phyloP scores from a whole-genome alignment of 495 filamentous ascomycete species.

The Cenococcum geophilum region DNA sequence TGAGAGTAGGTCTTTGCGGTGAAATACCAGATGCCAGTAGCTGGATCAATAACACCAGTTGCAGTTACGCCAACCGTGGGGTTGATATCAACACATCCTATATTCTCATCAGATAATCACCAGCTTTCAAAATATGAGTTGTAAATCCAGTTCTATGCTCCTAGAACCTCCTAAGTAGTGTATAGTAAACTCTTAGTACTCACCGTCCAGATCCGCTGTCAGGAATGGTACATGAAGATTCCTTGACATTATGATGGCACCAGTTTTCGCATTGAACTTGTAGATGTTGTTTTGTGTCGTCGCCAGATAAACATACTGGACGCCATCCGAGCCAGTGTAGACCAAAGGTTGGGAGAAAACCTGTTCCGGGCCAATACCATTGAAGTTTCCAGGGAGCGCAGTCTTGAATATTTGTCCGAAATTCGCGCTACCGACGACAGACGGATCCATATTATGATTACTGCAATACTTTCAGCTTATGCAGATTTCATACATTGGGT shows the following conservation, averaged over 20 bases:
- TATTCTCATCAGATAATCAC: neutral
- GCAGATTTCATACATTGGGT: neutral
- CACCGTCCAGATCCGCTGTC: constrained; percentile 36
- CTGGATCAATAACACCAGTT: constrained; percentile 46
- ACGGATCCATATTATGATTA: constrained; percentile 47
- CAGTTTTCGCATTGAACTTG: constrained; percentile 45
- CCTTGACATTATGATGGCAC: constrained; percentile 38
- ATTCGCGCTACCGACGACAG: constrained; percentile 37
- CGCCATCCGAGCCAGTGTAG: constrained; percentile 38
- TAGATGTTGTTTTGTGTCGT: constrained; percentile 46
- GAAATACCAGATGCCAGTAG: constrained; percentile 42
- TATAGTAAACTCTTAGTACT: neutral
- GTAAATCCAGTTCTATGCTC: too few species aligned
- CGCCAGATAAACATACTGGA: constrained; percentile 44
- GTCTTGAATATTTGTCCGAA: constrained; percentile 45
- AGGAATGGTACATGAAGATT: constrained; percentile 46
- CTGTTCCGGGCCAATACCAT: constrained; percentile 36
- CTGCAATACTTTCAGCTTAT: constrained; percentile 18
- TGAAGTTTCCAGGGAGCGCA: constrained; percentile 38
- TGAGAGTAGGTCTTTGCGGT: constrained; percentile 42
- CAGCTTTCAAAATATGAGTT: too few species aligned
- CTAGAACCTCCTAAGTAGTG: too few species aligned
- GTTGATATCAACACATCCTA: constrained; percentile 45
- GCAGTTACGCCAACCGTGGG: constrained; percentile 44
- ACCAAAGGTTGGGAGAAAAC: constrained; percentile 46